Evolutionary conservation across 257 asterid genomes (phyloP).

Genomic region (Solanum boliviense): DNA sequence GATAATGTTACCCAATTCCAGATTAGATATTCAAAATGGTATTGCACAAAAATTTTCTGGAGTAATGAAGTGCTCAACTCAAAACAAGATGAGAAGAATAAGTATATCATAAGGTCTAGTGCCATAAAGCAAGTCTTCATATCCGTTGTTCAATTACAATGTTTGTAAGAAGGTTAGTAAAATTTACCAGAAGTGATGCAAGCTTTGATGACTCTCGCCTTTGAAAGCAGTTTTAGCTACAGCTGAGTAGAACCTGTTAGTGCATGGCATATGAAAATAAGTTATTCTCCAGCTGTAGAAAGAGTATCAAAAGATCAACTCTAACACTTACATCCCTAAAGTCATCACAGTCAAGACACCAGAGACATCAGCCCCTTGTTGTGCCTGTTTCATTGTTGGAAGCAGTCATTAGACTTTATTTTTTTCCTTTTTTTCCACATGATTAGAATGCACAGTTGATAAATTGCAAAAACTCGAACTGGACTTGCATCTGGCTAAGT

Average conservation of each 20-base stretch:
- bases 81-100: not conserved
- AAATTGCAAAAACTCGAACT: not conserved
- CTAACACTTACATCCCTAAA: conserved; percentile 72
- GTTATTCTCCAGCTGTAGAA: conserved; percentile 9
- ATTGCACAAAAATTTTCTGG: not conserved
- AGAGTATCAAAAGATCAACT: conserved; percentile 4
- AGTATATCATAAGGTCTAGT: not conserved
- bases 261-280: conserved; percentile 19
- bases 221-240: conserved; percentile 91
- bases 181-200: conserved; percentile 83
- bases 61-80: not conserved
- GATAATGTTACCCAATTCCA: not conserved
- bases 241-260: conserved; percentile 82
- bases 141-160: not conserved
- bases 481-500: not conserved
- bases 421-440: not conserved
- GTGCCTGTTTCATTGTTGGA: conserved; percentile 49
- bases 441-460: not conserved
- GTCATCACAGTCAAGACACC: conserved; percentile 98
- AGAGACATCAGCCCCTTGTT: conserved; percentile 61
- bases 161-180: not conserved
- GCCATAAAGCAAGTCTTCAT: not conserved
- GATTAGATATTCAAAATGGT: not conserved
- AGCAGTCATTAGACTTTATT: conserved; percentile 10
- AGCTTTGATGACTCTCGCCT: conserved; percentile 89